These are phyloP conservation scores for Penicillium malachiteum DNA, from an alignment of 495 filamentous ascomycete genomes.

Conservation along the genomic window DNA sequence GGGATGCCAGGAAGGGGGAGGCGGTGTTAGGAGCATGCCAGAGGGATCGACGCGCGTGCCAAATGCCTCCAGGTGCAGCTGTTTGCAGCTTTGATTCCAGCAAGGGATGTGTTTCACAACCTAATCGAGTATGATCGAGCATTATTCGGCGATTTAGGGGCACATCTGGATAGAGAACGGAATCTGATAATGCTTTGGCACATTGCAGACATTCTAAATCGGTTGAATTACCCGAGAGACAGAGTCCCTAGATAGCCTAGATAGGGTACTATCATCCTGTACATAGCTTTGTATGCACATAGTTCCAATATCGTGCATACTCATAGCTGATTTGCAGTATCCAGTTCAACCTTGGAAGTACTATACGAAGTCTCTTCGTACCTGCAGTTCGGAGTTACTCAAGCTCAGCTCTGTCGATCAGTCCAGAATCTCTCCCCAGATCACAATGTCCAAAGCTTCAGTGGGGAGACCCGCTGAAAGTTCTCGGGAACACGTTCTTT, in stretches of 20 bases:
- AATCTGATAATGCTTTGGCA: background rate
- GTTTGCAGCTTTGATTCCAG: slow-evolving; percentile 21
- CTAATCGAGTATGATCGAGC: background rate
- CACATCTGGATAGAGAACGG: background rate
- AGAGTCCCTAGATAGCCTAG: background rate
- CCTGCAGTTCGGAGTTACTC: too few species aligned
- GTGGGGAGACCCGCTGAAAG: too few species aligned
- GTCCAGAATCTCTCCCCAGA: too few species aligned
- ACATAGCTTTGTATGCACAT: too few species aligned
- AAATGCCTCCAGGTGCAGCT: slow-evolving; percentile 8
- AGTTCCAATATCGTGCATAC: too few species aligned
- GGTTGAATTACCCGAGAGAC: background rate
- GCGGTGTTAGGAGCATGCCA: slow-evolving; percentile 37
- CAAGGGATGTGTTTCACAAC: slow-evolving; percentile 7
- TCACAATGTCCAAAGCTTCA: too few species aligned
- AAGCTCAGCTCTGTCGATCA: too few species aligned
- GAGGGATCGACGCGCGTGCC: slow-evolving; percentile 27
- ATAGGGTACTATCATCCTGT: background rate
- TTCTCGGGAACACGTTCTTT: too few species aligned
- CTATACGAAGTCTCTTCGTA: too few species aligned
- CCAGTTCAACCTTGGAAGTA: too few species aligned
- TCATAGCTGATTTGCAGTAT: too few species aligned
- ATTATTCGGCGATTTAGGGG: background rate
- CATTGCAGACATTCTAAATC: background rate
- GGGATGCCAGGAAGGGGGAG: slow-evolving; percentile 33